Evolutionary conservation across 2,329 filamentous ascomycete genomes (phyloP).

Genomic region (Fusarium guadeloupense): DNA sequence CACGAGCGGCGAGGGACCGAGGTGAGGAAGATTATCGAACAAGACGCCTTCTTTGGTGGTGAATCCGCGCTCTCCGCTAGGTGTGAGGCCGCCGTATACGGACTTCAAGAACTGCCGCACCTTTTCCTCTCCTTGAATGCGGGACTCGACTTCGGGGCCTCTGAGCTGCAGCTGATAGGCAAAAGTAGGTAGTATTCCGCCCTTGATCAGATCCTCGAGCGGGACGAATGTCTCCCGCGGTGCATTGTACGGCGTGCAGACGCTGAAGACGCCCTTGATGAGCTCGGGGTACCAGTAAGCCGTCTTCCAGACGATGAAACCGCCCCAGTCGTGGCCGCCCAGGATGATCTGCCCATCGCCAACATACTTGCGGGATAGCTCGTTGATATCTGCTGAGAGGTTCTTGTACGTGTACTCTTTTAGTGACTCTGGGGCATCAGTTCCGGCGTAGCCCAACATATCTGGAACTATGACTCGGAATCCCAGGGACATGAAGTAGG

Average conservation of each 20-base stretch:
- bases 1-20: conserved; percentile 68
- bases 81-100: conserved; percentile 73
- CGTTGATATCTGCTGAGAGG: conserved; percentile 77
- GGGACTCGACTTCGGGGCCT: conserved; percentile 70
- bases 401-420: conserved; percentile 75
- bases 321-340: conserved; percentile 95
- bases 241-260: conserved; percentile 79
- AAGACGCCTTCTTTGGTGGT: conserved; percentile 68
- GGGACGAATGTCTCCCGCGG: conserved; percentile 63
- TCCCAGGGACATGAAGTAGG: conserved; percentile 74
- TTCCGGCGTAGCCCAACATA: conserved; percentile 86
- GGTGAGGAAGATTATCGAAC: conserved; percentile 67
- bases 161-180: conserved; percentile 85
- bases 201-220: conserved; percentile 67
- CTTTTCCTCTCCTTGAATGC: conserved; percentile 65
- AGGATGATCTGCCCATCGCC: conserved; percentile 72
- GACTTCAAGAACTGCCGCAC: conserved; percentile 76
- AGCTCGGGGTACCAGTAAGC: conserved; percentile 78
- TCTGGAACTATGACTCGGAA: conserved; percentile 86
- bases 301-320: conserved; percentile 77
- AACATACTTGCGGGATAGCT: conserved; percentile 68
- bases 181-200: conserved; percentile 70
- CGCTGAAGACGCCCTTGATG: conserved; percentile 77
- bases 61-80: conserved; percentile 66
- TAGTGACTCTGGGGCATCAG: conserved; percentile 71